Evolutionary conservation across 1,284 basidiomycete genomes (phyloP), one percentile per base, ranked within the genome.

Genomic region (Ganoderma sinense): DNA sequence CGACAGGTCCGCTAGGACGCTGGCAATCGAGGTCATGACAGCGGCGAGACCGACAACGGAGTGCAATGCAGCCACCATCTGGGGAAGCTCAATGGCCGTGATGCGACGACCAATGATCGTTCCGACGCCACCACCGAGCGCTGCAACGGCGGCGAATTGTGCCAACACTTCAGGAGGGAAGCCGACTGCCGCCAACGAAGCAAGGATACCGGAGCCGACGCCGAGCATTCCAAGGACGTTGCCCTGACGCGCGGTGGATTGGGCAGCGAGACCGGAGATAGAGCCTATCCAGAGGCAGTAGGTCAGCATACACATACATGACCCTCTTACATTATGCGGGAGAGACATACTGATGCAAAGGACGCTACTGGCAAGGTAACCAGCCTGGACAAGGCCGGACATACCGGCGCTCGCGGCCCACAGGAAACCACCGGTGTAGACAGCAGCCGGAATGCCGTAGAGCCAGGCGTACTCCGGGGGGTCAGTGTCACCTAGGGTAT

Each of bases 41-140:
- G 94, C 94, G 1, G 94, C 94, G 26, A 96, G 86, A 80, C 94
- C 94, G 61, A 96, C 94, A 23, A 95, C 94, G 41, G 91, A 93
- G 78, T 95, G 94, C 70, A 90, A 76, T 14, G 89, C 89, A 29
- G 88, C 89, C 16, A 91, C 91, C 83, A 90, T 94, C 79, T 96
- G 94, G 5, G 94, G 94, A 23, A 96, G 85, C 76, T 96, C 94
- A 45, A 94, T 95, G 11, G 93, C 91, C 16, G 93, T 94, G 60
- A 95, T 93, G 40, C 94, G 88, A 43, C 94, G 85, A 51, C 94
- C 94, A 69, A 96, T 88, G 69, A 93, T 81, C 18, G 89, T 81
- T 41, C 94, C 94, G 26, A 91, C 79, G 3, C 86, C 77, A 2
- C 88, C 93, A 65, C 94, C 94, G 29, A 94, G 83, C 14, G 88